A percentile compares a stretch with the other conserved stretches of the same genome.
These are phyloP conservation scores for Fusarium humuli DNA, from an alignment of 2,329 filamentous ascomycete species.

Conservation along the genomic window DNA sequence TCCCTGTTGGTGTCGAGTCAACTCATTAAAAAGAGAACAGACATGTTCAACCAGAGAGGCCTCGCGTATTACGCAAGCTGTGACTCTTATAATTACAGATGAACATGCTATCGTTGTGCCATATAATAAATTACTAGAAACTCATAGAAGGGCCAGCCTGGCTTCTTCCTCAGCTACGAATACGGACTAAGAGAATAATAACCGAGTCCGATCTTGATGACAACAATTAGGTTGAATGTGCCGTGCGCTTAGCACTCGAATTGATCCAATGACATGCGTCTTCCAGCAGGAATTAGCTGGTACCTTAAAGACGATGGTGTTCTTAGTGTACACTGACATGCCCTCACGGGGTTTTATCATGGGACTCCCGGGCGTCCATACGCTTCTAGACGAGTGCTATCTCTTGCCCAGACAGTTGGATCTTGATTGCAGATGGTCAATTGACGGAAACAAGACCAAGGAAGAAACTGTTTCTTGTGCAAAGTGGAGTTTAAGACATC, in stretches of 20 bases:
- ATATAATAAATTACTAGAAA: background rate
- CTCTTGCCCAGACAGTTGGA: constrained; percentile 24
- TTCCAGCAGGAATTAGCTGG: constrained; percentile 5
- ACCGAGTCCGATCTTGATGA: background rate
- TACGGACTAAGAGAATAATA: constrained; percentile 3
- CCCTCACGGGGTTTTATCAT: constrained; percentile 34
- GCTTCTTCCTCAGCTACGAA: constrained; percentile 12
- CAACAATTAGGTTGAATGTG: background rate
- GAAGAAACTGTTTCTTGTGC: constrained; percentile 10
- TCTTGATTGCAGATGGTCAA: background rate
- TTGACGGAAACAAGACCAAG: constrained; percentile 7
- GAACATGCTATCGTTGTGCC: background rate
- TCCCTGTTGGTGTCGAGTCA: constrained; percentile 22
- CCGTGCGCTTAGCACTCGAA: constrained; percentile 8
- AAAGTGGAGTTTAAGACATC: constrained; percentile 35
- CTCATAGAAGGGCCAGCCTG: constrained; percentile 21
- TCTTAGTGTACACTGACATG: constrained; percentile 20
- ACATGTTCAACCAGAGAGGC: constrained; percentile 30
- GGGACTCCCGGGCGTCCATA: constrained; percentile 27
- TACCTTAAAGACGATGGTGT: constrained; percentile 21
- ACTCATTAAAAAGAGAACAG: constrained; percentile 23
- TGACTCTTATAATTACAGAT: constrained; percentile 32
- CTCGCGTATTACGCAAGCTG: constrained; percentile 43
- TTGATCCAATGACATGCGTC: constrained; percentile 3
- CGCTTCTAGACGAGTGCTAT: constrained; percentile 4